Percentiles rank a stretch among this genome's conserved stretches.
phyloP scores from a whole-genome alignment of 306 rosid genomes.

The Acacia crassicarpa region DNA sequence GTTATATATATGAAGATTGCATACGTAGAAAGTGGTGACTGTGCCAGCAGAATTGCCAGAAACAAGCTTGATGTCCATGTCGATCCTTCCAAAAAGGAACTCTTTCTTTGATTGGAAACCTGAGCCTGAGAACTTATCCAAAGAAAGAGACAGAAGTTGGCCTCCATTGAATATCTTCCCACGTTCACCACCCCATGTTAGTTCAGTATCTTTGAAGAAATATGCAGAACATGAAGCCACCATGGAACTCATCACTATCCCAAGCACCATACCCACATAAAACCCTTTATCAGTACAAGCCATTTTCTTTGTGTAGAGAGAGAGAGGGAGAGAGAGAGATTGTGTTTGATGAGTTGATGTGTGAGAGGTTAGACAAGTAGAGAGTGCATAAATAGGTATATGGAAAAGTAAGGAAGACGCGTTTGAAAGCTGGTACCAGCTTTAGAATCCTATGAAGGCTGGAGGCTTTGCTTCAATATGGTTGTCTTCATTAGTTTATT shows the following conservation, averaged over 20 bases:
- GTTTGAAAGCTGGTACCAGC: not conserved
- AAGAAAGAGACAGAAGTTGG: constrained; percentile 61
- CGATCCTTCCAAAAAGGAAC: constrained; percentile 68
- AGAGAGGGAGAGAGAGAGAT: constrained; percentile 10
- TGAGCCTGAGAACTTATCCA: constrained; percentile 81
- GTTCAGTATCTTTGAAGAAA: constrained; percentile 62
- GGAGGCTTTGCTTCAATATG: not conserved
- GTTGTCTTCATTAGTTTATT: not conserved
- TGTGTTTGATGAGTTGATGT: constrained; percentile 27
- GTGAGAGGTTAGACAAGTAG: constrained; percentile 20
- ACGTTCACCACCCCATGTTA: constrained; percentile 66
- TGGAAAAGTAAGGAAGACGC: not conserved
- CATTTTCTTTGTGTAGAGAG: not conserved
- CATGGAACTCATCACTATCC: constrained; percentile 32
- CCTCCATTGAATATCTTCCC: constrained; percentile 65
- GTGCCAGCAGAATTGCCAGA: constrained; percentile 90
- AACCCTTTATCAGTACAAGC: constrained; percentile 21
- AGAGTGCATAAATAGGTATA: not conserved
- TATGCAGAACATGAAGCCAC: constrained; percentile 44
- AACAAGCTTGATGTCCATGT: constrained; percentile 74
- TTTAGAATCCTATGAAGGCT: not conserved
- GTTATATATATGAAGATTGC: not conserved
- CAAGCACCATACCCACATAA: constrained; percentile 29
- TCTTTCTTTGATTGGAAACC: constrained; percentile 74
- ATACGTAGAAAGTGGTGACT: constrained; percentile 76